Evolutionary conservation across 208 protist species (phyloP).

Genomic region (Trypanosoma vivax): DNA sequence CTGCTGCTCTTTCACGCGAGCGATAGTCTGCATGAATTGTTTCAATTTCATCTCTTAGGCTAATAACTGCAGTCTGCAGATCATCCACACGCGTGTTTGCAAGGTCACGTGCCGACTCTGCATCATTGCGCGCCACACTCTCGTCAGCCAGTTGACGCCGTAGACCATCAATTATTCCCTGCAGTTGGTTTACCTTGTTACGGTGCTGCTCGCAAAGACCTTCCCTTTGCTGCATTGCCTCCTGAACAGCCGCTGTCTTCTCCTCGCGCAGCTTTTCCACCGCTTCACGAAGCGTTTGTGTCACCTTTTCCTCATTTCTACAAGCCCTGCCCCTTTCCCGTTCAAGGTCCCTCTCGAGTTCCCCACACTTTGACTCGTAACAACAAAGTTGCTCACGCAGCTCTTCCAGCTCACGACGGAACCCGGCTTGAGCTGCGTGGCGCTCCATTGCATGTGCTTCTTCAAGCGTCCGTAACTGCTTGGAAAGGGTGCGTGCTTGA

Average conservation of each 20-base stretch:
- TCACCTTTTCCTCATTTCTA: conserved; percentile 42
- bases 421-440: conserved; percentile 39
- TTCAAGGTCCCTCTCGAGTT: conserved; percentile 27
- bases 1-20: conserved; percentile 35
- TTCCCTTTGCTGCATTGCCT: conserved; percentile 41
- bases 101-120: conserved; percentile 52
- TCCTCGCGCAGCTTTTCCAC: conserved; percentile 50
- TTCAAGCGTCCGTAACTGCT: conserved; percentile 38
- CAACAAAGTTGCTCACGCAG: conserved; percentile 38
- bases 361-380: conserved; percentile 22
- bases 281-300: conserved; percentile 42
- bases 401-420: conserved; percentile 35
- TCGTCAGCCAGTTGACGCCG: conserved; percentile 49
- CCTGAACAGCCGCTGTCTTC: conserved; percentile 38
- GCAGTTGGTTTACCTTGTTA: conserved; percentile 41
- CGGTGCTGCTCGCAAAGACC: conserved; percentile 49
- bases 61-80: conserved; percentile 31
- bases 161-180: conserved; percentile 34
- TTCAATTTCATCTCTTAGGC: conserved; percentile 45
- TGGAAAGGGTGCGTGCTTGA: conserved; percentile 38
- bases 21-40: conserved; percentile 45
- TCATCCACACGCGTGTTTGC: conserved; percentile 42
- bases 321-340: conserved; percentile 21
- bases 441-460: conserved; percentile 32
- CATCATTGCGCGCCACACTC: conserved; percentile 42